These are phyloP conservation scores for Auricularia cornea DNA, from an alignment of 768 basidiomycete species.

Conservation along the genomic window DNA sequence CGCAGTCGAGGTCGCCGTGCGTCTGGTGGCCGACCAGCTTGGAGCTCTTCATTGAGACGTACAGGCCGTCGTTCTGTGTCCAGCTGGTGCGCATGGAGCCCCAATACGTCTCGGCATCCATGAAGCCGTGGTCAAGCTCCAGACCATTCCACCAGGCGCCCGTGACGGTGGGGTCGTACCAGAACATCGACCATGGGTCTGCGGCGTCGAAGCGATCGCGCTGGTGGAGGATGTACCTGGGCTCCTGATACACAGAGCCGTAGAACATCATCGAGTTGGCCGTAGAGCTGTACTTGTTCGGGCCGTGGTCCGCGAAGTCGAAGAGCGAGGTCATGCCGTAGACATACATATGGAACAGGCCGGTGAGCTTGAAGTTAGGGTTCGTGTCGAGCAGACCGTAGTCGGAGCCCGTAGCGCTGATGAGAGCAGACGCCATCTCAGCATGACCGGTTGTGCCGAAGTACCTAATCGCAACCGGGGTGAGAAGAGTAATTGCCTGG, in stretches of 20 bases:
- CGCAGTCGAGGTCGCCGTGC: conserved; percentile 89
- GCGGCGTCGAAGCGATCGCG: conserved; percentile 73
- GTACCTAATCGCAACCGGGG: conserved; percentile 28
- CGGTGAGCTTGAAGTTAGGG: conserved; percentile 59
- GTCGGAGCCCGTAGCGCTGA: conserved; percentile 79
- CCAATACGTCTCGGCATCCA: conserved; percentile 70
- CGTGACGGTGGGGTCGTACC: conserved; percentile 76
- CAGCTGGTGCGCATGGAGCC: conserved; percentile 85
- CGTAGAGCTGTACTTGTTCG: conserved; percentile 94
- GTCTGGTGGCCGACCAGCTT: conserved; percentile 77
- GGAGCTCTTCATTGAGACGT: conserved; percentile 84
- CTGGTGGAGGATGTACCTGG: conserved; percentile 79
- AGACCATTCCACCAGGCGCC: conserved; percentile 92
- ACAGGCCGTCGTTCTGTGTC: conserved; percentile 82
- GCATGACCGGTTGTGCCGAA: conserved; percentile 89
- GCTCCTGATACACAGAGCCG: conserved; percentile 55
- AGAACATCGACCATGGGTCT: conserved; percentile 71
- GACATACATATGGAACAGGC: conserved; percentile 84
- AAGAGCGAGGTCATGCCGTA: conserved; percentile 80
- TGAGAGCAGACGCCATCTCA: conserved; percentile 76
- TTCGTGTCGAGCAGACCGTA: conserved; percentile 66
- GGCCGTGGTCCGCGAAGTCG: conserved; percentile 76
- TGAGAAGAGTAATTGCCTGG: neutral
- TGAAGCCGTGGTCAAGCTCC: conserved; percentile 76
- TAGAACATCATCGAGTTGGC: conserved; percentile 85